Evolutionary conservation across 2,329 filamentous ascomycete genomes (phyloP).

Genomic region (Coniochaeta sp.): DNA sequence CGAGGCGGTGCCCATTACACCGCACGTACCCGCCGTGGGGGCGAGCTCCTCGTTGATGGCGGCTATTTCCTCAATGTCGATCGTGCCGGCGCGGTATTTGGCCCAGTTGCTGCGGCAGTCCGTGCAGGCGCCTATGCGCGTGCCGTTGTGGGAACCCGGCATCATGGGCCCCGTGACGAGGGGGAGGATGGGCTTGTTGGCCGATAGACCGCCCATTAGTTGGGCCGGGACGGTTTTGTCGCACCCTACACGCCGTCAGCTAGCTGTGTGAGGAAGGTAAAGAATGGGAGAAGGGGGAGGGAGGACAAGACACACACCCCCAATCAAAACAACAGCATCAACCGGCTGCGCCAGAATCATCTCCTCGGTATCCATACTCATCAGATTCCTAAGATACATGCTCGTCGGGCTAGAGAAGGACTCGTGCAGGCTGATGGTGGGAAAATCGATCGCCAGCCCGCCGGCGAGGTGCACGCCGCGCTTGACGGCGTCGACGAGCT

Average conservation of each 20-base stretch:
- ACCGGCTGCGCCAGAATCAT: slow-evolving; percentile 68
- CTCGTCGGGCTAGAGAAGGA: slow-evolving; percentile 63
- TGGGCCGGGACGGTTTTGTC: slow-evolving; percentile 71
- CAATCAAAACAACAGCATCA: slow-evolving; percentile 61
- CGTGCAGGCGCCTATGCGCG: slow-evolving; percentile 64
- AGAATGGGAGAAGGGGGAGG: slow-evolving; percentile 4
- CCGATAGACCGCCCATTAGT: slow-evolving; percentile 68
- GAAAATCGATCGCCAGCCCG: slow-evolving; percentile 64
- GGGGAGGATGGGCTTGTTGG: slow-evolving; percentile 64
- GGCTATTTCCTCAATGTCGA: slow-evolving; percentile 66
- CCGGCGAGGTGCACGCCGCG: slow-evolving; percentile 61
- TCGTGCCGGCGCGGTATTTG: slow-evolving; percentile 53
- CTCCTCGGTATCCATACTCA: slow-evolving; percentile 76
- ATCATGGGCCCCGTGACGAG: slow-evolving; percentile 70
- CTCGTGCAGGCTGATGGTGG: slow-evolving; percentile 67
- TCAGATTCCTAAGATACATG: slow-evolving; percentile 68
- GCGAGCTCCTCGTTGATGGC: slow-evolving; percentile 67
- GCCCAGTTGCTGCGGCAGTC: slow-evolving; percentile 73
- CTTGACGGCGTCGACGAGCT: slow-evolving; percentile 64
- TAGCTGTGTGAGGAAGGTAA: too few relatives aligned
- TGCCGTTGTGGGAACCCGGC: slow-evolving; percentile 59
- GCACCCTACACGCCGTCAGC: slow-evolving; percentile 42
- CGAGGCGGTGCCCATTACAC: slow-evolving; percentile 88
- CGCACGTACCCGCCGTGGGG: slow-evolving; percentile 72
- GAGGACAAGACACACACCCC: slow-evolving; percentile 34